Percentiles rank a stretch among this genome's conserved stretches.
Conservation (phyloP, 352 stramenopile species). For the Phytophthora hibernalis region DNA sequence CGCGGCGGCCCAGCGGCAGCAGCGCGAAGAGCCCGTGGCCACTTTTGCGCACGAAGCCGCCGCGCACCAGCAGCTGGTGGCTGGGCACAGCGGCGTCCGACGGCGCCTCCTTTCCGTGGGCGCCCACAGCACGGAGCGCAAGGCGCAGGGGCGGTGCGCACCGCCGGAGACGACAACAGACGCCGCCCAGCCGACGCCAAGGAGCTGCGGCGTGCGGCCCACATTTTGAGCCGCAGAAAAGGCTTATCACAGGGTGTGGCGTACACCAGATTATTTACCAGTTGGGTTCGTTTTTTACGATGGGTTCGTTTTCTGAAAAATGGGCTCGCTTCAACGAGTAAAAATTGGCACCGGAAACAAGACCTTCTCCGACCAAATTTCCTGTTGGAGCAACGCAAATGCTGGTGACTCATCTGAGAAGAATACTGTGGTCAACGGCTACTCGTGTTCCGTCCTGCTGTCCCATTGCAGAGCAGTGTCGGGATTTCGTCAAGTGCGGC, state of each 20-base stretch:
- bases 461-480: not conserved
- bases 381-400: too few species aligned
- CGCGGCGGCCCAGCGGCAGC: conserved; percentile 77
- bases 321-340: not conserved
- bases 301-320: conserved; percentile 8
- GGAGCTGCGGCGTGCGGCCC: conserved; percentile 23
- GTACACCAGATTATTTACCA: conserved; percentile 26
- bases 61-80: conserved; percentile 86
- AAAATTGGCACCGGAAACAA: not conserved
- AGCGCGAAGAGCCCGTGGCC: conserved; percentile 83
- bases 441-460: conserved; percentile 13
- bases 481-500: not conserved
- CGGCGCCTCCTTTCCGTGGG: conserved; percentile 81
- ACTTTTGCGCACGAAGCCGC: conserved; percentile 88
- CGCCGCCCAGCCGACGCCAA: conserved; percentile 5
- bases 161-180: conserved; percentile 26
- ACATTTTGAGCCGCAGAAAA: conserved; percentile 29
- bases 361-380: too few species aligned
- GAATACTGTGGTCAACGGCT: not conserved
- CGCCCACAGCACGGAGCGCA: conserved; percentile 69
- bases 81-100: conserved; percentile 83
- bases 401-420: not conserved
- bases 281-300: too few species aligned
- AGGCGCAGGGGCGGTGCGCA: conserved; percentile 27
- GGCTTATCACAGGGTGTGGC: conserved; percentile 7